Evolutionary conservation across 1,284 basidiomycete genomes (phyloP).

Genomic region (Sphaerobolus stellatus): DNA sequence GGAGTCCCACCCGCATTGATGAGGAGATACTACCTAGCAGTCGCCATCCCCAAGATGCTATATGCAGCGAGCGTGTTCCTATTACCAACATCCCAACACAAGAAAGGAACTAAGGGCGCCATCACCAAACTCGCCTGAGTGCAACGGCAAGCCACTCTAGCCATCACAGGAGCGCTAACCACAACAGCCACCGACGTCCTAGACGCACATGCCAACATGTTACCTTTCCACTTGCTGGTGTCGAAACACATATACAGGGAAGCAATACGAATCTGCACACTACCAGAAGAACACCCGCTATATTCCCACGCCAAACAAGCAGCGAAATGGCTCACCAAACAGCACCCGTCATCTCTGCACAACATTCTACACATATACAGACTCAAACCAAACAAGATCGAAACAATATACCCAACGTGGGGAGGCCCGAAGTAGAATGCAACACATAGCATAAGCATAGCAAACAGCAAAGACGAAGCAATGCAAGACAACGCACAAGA

Average conservation of each 20-base stretch:
- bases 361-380: background rate
- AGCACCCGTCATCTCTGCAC: background rate
- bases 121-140: slow-evolving; percentile 2
- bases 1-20: background rate
- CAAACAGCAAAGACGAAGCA: background rate
- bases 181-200: slow-evolving; percentile 1
- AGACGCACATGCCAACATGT: slow-evolving; percentile 11
- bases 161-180: slow-evolving; percentile 6
- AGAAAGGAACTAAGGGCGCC: slow-evolving; percentile 1
- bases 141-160: slow-evolving; percentile 3
- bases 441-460: background rate
- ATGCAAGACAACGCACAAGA: background rate
- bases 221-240: slow-evolving; percentile 30
- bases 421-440: background rate
- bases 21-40: background rate
- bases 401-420: background rate
- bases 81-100: background rate
- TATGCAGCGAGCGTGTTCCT: background rate
- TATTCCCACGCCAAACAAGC: background rate
- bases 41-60: background rate
- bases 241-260: slow-evolving; percentile 22
- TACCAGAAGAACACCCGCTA: background rate
- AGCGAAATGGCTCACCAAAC: background rate
- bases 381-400: background rate
- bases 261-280: background rate